Conservation (phyloP, 768 basidiomycete species). For the Sarcodon sp. region DNA sequence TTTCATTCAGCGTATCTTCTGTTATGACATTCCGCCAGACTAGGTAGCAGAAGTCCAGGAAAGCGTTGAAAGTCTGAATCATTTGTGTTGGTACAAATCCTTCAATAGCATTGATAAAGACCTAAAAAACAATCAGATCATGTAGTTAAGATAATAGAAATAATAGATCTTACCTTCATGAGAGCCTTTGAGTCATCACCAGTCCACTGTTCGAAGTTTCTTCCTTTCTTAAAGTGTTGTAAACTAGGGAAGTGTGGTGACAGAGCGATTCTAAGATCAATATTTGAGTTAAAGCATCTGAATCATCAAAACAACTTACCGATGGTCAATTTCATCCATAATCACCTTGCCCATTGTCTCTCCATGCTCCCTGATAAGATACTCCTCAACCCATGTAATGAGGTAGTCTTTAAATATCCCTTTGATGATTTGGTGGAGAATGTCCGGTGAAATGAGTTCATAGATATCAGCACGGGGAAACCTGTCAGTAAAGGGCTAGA, state of each 20-base stretch:
- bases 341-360: conserved; percentile 9
- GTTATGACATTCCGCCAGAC: background rate
- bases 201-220: conserved; percentile 21
- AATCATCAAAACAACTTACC: conserved; percentile 12
- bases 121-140: conserved; percentile 7
- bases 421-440: conserved; percentile 27
- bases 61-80: conserved; percentile 10
- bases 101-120: conserved; percentile 17
- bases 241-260: conserved; percentile 4
- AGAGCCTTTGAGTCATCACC: conserved; percentile 23
- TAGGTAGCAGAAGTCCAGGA: conserved; percentile 10
- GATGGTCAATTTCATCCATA: conserved; percentile 20
- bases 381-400: conserved; percentile 20
- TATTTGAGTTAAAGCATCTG: background rate
- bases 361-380: conserved; percentile 10
- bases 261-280: conserved; percentile 6
- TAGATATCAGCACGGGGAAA: conserved; percentile 23
- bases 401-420: conserved; percentile 27
- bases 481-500: conserved; percentile 17
- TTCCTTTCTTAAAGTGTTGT: too few relatives aligned
- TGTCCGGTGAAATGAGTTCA: conserved; percentile 17
- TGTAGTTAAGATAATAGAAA: background rate
- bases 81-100: conserved; percentile 18
- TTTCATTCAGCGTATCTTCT: background rate
- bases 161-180: conserved; percentile 18